phyloP scores from a whole-genome alignment of 2,329 filamentous ascomycete species.

The Colletotrichum ledebouriae region DNA sequence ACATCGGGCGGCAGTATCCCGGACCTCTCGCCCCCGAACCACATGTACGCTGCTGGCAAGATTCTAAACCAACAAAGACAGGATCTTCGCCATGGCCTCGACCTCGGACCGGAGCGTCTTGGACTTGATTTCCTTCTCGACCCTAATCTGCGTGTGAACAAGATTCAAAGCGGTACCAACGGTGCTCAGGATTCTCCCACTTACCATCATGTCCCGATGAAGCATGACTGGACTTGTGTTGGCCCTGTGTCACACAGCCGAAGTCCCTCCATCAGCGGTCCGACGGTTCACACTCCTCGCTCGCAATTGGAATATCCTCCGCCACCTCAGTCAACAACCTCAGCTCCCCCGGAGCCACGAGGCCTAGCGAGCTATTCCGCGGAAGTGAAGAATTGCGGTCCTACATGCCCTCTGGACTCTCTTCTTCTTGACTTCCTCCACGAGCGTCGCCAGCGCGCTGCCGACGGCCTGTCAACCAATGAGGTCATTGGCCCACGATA shows the following conservation, averaged over 20 bases:
- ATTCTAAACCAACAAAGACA: constrained; percentile 62
- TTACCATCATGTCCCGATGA: constrained; percentile 63
- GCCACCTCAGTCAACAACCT: constrained; percentile 9
- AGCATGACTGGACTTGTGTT: constrained; percentile 61
- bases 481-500: constrained; percentile 82
- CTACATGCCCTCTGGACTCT: constrained; percentile 82
- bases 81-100: constrained; percentile 66
- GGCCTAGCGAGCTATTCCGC: constrained; percentile 41
- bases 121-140: constrained; percentile 81
- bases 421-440: constrained; percentile 85
- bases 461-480: constrained; percentile 72
- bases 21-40: constrained; percentile 42
- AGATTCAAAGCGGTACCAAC: constrained; percentile 64
- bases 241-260: constrained; percentile 70
- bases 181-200: constrained; percentile 60
- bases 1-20: constrained; percentile 32
- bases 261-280: constrained; percentile 66
- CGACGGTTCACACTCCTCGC: constrained; percentile 27
- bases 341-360: constrained; percentile 18
- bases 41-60: constrained; percentile 48
- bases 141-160: constrained; percentile 66
- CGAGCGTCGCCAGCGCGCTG: constrained; percentile 75
- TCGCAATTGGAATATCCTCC: constrained; percentile 23
- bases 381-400: constrained; percentile 70
- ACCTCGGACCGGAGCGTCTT: constrained; percentile 75